Percentiles rank a stretch among this genome's conserved stretches.
Evolutionary conservation across 805 yeast genomes (phyloP).

Genomic region (Wilhelminamyces savonicus): DNA sequence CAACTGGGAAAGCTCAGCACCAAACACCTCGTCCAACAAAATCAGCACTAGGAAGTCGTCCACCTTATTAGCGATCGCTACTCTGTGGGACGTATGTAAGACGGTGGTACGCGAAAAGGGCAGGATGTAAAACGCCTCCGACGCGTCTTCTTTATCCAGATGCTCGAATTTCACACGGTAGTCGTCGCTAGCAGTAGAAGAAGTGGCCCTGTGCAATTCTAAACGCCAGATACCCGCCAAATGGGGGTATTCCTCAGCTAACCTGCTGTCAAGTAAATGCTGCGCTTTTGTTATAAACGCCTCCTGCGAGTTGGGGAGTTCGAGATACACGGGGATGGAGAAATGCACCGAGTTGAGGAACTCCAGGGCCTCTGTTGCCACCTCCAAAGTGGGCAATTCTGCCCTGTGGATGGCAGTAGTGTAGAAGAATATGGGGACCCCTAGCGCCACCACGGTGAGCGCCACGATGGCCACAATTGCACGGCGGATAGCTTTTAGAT

Average conservation of each 20-base stretch:
- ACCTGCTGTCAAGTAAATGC: constrained; percentile 21
- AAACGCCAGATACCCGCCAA: constrained; percentile 25
- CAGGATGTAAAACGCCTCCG: constrained; percentile 20
- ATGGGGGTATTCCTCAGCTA: constrained; percentile 14
- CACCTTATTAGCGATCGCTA: constrained; percentile 18
- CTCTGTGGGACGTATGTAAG: constrained; percentile 20
- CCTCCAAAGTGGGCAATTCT: constrained; percentile 43
- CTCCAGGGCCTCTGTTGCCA: constrained; percentile 23
- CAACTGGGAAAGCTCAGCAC: constrained; percentile 29
- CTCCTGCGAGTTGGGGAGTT: constrained; percentile 23
- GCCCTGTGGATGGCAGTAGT: constrained; percentile 65
- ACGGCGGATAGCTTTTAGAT: constrained; percentile 6
- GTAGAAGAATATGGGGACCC: constrained; percentile 51
- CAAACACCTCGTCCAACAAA: constrained; percentile 34
- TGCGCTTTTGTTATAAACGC: constrained; percentile 31
- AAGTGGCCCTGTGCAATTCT: constrained; percentile 8
- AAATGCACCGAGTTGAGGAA: constrained; percentile 19
- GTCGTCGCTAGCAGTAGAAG: constrained; percentile 14
- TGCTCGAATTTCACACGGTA: constrained; percentile 32
- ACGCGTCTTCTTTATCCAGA: constrained; percentile 14
- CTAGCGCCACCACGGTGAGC: constrained; percentile 26
- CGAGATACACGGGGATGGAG: constrained; percentile 40
- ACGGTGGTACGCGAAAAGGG: constrained; percentile 29
- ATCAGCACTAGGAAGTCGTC: constrained; percentile 30
- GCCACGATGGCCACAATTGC: constrained; percentile 7